Percentiles rank a stretch among this genome's conserved stretches.
These are phyloP conservation scores for Apiospora aurea DNA, from an alignment of 2,329 filamentous ascomycete species.

Conservation along the genomic window DNA sequence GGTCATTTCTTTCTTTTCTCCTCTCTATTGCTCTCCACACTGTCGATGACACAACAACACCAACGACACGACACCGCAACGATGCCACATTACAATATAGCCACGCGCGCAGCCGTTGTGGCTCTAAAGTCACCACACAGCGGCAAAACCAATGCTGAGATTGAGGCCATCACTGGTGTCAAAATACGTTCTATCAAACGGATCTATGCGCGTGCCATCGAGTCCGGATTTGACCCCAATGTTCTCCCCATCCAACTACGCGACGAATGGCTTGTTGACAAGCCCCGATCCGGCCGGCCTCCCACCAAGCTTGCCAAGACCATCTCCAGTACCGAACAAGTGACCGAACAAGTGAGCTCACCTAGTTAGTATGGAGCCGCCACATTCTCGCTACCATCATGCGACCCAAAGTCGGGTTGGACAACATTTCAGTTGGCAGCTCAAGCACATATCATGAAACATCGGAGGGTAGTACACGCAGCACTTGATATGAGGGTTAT, in stretches of 20 bases:
- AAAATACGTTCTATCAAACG: not conserved
- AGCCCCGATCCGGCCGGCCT: not conserved
- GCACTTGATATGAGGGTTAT: not conserved
- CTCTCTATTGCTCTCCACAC: too few species aligned
- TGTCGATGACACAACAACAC: too few species aligned
- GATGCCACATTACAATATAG: too few species aligned
- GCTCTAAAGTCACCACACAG: too few species aligned
- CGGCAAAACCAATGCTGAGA: not conserved
- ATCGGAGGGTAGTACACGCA: not conserved
- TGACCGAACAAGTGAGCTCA: too few species aligned
- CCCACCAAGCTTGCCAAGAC: too few species aligned
- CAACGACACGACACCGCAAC: too few species aligned
- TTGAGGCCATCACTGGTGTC: not conserved
- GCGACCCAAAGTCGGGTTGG: not conserved
- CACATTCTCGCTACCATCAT: not conserved
- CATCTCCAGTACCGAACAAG: too few species aligned
- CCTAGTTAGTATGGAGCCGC: not conserved
- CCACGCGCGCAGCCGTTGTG: too few species aligned
- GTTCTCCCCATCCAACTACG: not conserved
- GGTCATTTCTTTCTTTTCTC: too few species aligned
- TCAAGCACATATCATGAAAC: constrained; percentile 5
- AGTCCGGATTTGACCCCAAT: not conserved
- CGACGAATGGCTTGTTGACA: not conserved
- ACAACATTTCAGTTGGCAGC: not conserved
- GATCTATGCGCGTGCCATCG: not conserved